These are phyloP conservation scores for Lepiota brunneoincarnata DNA, from an alignment of 768 basidiomycete genomes.

Conservation along the genomic window DNA sequence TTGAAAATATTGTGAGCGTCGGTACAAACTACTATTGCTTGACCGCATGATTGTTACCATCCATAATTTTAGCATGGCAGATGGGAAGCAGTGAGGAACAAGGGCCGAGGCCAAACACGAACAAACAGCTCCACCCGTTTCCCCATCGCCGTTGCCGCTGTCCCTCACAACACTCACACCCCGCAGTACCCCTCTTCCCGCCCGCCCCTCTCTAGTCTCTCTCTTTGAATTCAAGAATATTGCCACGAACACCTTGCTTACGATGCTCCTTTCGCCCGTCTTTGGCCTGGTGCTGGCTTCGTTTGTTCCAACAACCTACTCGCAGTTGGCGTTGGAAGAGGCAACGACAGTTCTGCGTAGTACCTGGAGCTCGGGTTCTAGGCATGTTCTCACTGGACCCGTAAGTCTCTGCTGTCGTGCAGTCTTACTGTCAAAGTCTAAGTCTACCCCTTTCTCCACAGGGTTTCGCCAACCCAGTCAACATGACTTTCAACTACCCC, in stretches of 20 bases:
- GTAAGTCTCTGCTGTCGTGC: conserved; percentile 47
- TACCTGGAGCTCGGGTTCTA: conserved; percentile 84
- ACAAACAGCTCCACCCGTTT: conserved; percentile 29
- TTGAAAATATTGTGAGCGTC: not conserved
- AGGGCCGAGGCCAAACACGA: conserved; percentile 24
- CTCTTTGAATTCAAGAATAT: not conserved
- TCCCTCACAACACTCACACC: conserved; percentile 12
- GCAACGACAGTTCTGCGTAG: conserved; percentile 43
- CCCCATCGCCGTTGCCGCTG: conserved; percentile 25
- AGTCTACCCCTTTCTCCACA: conserved; percentile 27
- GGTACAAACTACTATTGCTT: not conserved
- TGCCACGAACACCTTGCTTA: conserved; percentile 14
- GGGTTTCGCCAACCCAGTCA: conserved; percentile 84
- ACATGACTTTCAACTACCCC: conserved; percentile 83
- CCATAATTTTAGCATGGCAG: not conserved
- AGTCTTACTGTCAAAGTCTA: conserved; percentile 6
- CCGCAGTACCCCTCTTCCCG: conserved; percentile 8
- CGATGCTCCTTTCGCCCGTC: conserved; percentile 40
- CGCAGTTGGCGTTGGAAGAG: not conserved
- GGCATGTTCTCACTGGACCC: conserved; percentile 73
- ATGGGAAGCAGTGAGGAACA: conserved; percentile 15
- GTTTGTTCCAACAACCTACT: conserved; percentile 23
- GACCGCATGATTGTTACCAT: conserved; percentile 4
- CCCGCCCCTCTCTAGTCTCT: not conserved
- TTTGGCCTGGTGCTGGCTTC: conserved; percentile 37